phyloP scores from a whole-genome alignment of 805 yeast species.

The Kodamaea laetipori region DNA sequence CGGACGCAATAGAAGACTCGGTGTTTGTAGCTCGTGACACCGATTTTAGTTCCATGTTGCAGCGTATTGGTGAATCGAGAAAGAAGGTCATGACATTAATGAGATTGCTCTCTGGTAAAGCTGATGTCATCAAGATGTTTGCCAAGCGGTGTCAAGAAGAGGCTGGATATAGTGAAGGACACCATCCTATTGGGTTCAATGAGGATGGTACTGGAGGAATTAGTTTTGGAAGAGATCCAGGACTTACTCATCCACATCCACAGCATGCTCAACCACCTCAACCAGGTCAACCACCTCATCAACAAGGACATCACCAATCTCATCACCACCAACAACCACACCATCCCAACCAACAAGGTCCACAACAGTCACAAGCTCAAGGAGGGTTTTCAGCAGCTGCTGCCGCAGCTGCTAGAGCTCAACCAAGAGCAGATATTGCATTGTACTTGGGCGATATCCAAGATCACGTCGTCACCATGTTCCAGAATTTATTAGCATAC shows the following conservation, averaged over 20 bases:
- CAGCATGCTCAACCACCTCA: neutral
- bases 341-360: neutral
- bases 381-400: constrained; percentile 5
- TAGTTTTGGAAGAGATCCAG: constrained; percentile 32
- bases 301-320: too few species aligned
- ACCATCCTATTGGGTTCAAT: constrained; percentile 17
- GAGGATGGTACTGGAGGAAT: constrained; percentile 26
- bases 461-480: constrained; percentile 36
- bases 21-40: constrained; percentile 27
- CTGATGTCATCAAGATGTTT: constrained; percentile 33
- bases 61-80: constrained; percentile 29
- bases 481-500: constrained; percentile 31
- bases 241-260: constrained; percentile 1
- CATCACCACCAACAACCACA: too few species aligned
- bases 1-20: constrained; percentile 32
- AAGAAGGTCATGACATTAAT: constrained; percentile 33
- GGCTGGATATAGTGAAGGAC: constrained; percentile 15
- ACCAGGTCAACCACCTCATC: neutral
- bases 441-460: constrained; percentile 33
- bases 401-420: constrained; percentile 21
- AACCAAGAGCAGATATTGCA: constrained; percentile 34
- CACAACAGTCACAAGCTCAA: constrained; percentile 7
- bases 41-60: constrained; percentile 28
- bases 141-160: constrained; percentile 34
- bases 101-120: constrained; percentile 32